Conservation (phyloP, 768 basidiomycete species). For the Tricholoma sp. region DNA sequence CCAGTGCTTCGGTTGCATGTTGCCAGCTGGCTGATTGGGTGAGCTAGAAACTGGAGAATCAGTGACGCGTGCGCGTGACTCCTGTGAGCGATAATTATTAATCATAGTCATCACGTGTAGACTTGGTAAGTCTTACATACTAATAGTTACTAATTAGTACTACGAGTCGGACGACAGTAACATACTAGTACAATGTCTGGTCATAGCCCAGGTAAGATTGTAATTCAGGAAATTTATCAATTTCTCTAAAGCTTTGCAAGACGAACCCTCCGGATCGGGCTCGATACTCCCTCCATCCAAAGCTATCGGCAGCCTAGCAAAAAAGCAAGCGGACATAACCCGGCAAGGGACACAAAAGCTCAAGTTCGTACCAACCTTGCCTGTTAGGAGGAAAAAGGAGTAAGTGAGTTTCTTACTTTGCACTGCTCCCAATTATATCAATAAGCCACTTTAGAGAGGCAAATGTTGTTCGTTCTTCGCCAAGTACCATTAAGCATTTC, state of each 20-base stretch:
- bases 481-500: neutral
- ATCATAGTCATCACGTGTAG: neutral
- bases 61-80: conserved; percentile 16
- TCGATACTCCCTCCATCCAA: conserved; percentile 37
- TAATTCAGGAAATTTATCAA: neutral
- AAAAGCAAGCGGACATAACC: conserved; percentile 66
- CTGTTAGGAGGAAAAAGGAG: conserved; percentile 76
- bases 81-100: conserved; percentile 28
- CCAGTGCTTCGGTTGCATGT: conserved; percentile 38
- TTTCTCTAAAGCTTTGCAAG: conserved; percentile 13
- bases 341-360: conserved; percentile 71
- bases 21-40: too few species aligned
- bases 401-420: conserved; percentile 34
- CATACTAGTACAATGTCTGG: conserved; percentile 14
- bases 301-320: conserved; percentile 74
- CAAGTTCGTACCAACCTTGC: conserved; percentile 77
- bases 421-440: neutral
- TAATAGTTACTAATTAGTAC: too few species aligned
- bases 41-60: too few species aligned
- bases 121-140: neutral
- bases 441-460: conserved; percentile 43
- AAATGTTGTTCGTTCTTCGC: conserved; percentile 47
- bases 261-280: conserved; percentile 29
- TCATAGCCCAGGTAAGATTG: conserved; percentile 3
- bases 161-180: too few species aligned